phyloP scores from a whole-genome alignment of 2,329 filamentous ascomycete genomes.

The Decorospora gaudefroyi region DNA sequence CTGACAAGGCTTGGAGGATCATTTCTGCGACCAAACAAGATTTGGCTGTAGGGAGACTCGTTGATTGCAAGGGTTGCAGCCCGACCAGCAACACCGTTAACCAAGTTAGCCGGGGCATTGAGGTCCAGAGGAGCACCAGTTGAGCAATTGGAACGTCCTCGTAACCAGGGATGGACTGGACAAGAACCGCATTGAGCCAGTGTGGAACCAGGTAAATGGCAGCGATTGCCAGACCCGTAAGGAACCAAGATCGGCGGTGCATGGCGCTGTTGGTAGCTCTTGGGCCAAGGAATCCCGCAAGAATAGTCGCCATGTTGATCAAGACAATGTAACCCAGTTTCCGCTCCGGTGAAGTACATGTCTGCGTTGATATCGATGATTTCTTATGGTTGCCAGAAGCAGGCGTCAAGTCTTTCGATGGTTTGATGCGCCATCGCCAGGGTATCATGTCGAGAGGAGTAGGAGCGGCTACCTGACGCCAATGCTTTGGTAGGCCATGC shows the following conservation, averaged over 20 bases:
- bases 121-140: constrained; percentile 41
- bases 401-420: constrained; percentile 10
- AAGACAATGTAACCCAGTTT: constrained; percentile 32
- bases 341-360: constrained; percentile 30
- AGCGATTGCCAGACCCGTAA: constrained; percentile 25
- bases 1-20: constrained; percentile 31
- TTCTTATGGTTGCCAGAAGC: background rate
- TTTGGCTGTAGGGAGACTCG: constrained; percentile 14
- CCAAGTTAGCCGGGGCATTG: constrained; percentile 40
- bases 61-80: constrained; percentile 15
- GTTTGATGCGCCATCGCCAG: constrained; percentile 38
- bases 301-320: constrained; percentile 25
- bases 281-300: constrained; percentile 17
- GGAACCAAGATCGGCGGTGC: constrained; percentile 20
- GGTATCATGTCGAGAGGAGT: constrained; percentile 38
- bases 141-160: constrained; percentile 26
- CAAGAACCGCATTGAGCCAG: constrained; percentile 27
- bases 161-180: constrained; percentile 29
- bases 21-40: constrained; percentile 33
- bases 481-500: constrained; percentile 40
- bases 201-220: constrained; percentile 30
- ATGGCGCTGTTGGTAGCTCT: too few species aligned
- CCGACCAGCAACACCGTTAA: constrained; percentile 21
- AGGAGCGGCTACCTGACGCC: constrained; percentile 30
- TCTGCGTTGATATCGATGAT: background rate